These are phyloP conservation scores for Cucurbitaria berberidis DNA, from an alignment of 2,329 filamentous ascomycete species.

Conservation along the genomic window DNA sequence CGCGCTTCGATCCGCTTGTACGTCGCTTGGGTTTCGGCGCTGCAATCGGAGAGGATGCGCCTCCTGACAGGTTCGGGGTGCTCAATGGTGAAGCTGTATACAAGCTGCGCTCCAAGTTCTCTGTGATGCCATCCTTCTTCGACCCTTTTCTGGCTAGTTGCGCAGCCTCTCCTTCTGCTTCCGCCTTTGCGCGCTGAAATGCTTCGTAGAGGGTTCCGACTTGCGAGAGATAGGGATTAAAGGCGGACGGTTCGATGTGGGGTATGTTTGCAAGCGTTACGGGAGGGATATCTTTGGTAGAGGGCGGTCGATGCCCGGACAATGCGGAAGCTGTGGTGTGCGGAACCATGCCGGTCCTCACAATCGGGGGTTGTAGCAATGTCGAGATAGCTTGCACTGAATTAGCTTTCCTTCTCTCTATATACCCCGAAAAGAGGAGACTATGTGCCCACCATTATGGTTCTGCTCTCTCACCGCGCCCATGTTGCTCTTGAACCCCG, in stretches of 20 bases:
- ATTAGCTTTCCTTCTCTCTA: constrained; percentile 18
- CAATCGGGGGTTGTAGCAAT: constrained; percentile 87
- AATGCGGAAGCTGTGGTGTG: constrained; percentile 73
- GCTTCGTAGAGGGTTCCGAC: constrained; percentile 89
- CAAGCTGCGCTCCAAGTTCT: constrained; percentile 53
- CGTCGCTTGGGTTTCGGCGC: constrained; percentile 57
- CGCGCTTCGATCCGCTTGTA: constrained; percentile 63
- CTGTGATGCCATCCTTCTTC: constrained; percentile 58
- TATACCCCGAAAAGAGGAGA: neutral
- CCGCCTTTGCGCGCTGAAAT: constrained; percentile 81
- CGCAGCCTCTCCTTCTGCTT: constrained; percentile 67
- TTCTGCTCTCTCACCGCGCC: constrained; percentile 73
- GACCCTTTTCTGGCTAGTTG: constrained; percentile 56
- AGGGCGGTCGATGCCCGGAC: constrained; percentile 82
- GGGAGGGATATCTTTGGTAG: constrained; percentile 87
- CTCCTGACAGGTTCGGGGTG: constrained; percentile 50
- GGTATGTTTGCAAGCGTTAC: constrained; percentile 89
- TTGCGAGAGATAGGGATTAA: constrained; percentile 82
- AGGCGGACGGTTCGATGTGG: constrained; percentile 78
- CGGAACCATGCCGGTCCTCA: constrained; percentile 83
- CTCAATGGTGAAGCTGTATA: constrained; percentile 41
- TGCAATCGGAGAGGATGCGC: constrained; percentile 53
- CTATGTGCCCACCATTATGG: constrained; percentile 71
- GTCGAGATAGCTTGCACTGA: constrained; percentile 77
- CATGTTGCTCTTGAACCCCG: constrained; percentile 63